Conservation (phyloP, 352 stramenopile genomes). For the Achlya hypogyna region DNA sequence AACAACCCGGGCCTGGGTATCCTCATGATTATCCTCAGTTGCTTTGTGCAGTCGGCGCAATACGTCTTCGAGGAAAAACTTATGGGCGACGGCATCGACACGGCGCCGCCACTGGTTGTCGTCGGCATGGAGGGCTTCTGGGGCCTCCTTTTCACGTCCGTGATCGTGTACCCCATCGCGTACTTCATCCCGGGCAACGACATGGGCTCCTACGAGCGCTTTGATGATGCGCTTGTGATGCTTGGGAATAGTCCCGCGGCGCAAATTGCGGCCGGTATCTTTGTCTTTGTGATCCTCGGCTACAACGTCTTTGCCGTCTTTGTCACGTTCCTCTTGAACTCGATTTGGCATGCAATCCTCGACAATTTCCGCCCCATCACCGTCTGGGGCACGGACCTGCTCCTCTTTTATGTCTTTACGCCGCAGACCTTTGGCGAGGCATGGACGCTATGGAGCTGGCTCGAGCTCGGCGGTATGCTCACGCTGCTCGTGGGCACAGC, state of each 20-base stretch:
- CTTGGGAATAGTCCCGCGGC: constrained; percentile 51
- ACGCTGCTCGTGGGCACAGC: constrained; percentile 92
- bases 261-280: constrained; percentile 68
- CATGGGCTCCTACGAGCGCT: constrained; percentile 90
- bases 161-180: constrained; percentile 91
- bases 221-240: constrained; percentile 74
- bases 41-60: constrained; percentile 90
- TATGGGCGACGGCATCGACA: constrained; percentile 89
- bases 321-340: constrained; percentile 94
- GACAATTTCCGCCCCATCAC: constrained; percentile 97
- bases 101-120: constrained; percentile 87
- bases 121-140: constrained; percentile 95
- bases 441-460: constrained; percentile 91
- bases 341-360: constrained; percentile 96
- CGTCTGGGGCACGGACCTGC: constrained; percentile 91
- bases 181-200: constrained; percentile 88
- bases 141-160: constrained; percentile 88
- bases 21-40: constrained; percentile 91
- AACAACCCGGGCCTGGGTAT: constrained; percentile 84
- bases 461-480: constrained; percentile 91
- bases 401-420: constrained; percentile 95
- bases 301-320: constrained; percentile 97
- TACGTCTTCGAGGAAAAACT: constrained; percentile 98
- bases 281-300: constrained; percentile 89
- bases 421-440: constrained; percentile 86